A percentile compares a stretch with the other conserved stretches of the same genome.
Evolutionary conservation across 2,329 filamentous ascomycete species (phyloP).

Genomic region (Cercospora brassicicola): DNA sequence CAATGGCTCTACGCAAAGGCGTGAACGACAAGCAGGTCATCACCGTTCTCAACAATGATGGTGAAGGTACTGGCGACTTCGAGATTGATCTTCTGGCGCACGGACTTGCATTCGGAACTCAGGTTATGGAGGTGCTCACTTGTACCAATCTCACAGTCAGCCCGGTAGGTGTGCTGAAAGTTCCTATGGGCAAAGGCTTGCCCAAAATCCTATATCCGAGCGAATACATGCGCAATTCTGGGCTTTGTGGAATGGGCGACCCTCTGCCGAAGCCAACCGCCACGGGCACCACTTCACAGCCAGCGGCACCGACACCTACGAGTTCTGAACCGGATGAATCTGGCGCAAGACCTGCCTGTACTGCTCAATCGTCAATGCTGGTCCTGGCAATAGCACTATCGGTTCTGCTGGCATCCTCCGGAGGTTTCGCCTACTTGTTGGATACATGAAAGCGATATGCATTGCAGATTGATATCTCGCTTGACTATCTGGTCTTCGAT

Average conservation of each 20-base stretch:
- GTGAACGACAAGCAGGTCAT: conserved; percentile 44
- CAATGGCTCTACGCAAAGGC: conserved; percentile 50
- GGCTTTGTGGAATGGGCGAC: conserved; percentile 28
- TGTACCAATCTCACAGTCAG: conserved; percentile 36
- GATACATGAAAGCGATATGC: not conserved
- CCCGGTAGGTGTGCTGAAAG: conserved; percentile 31
- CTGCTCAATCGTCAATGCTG: not conserved
- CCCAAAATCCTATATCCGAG: conserved; percentile 40
- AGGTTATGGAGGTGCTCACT: conserved; percentile 39
- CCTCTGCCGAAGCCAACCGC: not conserved
- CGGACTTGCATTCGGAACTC: conserved; percentile 32
- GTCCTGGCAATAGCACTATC: not conserved
- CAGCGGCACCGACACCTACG: not conserved
- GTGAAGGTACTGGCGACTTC: conserved; percentile 36
- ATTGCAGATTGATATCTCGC: not conserved
- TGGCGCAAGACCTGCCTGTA: not conserved
- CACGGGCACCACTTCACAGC: not conserved
- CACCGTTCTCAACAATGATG: conserved; percentile 48
- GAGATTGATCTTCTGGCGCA: conserved; percentile 40
- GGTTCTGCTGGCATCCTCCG: not conserved
- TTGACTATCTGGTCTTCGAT: not conserved
- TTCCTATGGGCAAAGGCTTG: conserved; percentile 39
- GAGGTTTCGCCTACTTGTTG: not conserved
- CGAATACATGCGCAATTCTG: conserved; percentile 28
- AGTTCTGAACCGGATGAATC: not conserved